Base-by-base conservation (phyloP, 108 stramenopile genomes). In the Cylindrotheca fusiformis region DNA sequence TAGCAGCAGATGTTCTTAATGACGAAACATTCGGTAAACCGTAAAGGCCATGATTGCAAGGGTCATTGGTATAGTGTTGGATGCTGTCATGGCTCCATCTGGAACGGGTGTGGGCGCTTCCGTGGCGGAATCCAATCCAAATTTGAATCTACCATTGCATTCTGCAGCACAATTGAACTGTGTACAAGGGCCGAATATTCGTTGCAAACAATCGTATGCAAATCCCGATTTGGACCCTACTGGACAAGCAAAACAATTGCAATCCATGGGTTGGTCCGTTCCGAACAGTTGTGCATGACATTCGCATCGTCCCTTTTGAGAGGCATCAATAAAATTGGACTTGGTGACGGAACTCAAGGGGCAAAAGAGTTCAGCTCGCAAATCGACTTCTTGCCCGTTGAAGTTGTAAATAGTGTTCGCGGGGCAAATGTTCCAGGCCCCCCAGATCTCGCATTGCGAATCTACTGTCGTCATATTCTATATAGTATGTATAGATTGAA, bases 171-270 rank as follows among this genome's bases (percentile, higher is more conserved):
- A 63, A 63, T 63, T 48, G 28, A 63, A 63, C 0, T 47, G 49
- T 6, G 18, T 52, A 22, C 63, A 63, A 1, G 63, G 63, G 24
- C 63, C 63, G 2, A 36, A 47, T 33, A 63, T 63, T 12, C 25
- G 26, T 32, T 26, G 2, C 17, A n/a, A 1, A 30, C 63, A 63
- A 52, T 17, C 21, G 26, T 63, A 63, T 12, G 63, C 63, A 36
- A 63, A 63, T 21, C 51, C 63, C 17, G 52, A 20, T 22, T 6
- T 8, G 19, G 32, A 48, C 19, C 63, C 63, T 2, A 8, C 1
- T 12, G 63, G 63, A 52, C 63, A 63, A 17, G 32, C 63, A 29
- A 63, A 63, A 21, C 63, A 63, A 18, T 52, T 19, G 32, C 63
- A 63, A 22, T 63, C 63, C 63, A 63, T 63, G 2, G 48, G 18